These are phyloP conservation scores for Lentinula edodes DNA, from an alignment of 768 basidiomycete genomes.

Conservation along the genomic window DNA sequence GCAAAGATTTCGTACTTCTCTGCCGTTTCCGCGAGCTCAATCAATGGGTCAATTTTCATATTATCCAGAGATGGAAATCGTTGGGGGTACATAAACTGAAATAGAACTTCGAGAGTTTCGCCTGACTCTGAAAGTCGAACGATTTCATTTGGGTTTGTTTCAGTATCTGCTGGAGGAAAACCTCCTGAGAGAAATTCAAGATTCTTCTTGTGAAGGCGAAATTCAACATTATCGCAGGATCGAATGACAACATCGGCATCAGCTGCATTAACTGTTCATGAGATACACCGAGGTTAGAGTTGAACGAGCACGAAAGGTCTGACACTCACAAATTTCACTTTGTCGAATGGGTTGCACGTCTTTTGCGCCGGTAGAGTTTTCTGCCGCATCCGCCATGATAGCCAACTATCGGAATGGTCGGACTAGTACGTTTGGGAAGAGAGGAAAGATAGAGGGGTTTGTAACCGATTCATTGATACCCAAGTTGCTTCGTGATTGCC, in stretches of 20 bases:
- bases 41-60: not conserved
- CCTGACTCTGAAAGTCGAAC: conserved; percentile 1
- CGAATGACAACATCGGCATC: conserved; percentile 1
- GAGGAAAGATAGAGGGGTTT: not conserved
- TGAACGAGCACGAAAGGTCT: not conserved
- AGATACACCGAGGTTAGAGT: not conserved
- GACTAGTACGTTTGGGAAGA: not conserved
- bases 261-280: not conserved
- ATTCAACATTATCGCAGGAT: conserved; percentile 1
- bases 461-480: too few relatives aligned
- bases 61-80: not conserved
- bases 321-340: not conserved
- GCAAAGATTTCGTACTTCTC: conserved; percentile 8
- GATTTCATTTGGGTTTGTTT: not conserved
- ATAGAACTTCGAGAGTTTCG: conserved; percentile 1
- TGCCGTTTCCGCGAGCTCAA: not conserved
- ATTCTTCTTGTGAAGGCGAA: conserved; percentile 5
- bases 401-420: too few relatives aligned
- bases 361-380: not conserved
- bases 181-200: not conserved
- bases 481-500: not conserved
- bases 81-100: conserved; percentile 4
- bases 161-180: not conserved
- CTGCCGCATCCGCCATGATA: not conserved
- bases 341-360: not conserved